These are phyloP conservation scores for Agapanthus africanus DNA, from an alignment of 106 monocot genomes.

Conservation along the genomic window DNA sequence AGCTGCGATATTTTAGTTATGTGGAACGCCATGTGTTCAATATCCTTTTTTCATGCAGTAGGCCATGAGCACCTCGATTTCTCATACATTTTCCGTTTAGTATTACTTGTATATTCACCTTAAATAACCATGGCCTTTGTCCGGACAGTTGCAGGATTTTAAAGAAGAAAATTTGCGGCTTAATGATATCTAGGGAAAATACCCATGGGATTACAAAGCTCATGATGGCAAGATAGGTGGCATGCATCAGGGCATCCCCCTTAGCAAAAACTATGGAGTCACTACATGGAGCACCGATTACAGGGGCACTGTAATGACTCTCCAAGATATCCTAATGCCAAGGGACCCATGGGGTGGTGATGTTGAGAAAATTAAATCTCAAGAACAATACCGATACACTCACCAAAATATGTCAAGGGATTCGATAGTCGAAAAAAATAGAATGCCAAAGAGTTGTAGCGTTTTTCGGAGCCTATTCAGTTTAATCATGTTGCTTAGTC, in stretches of 20 bases:
- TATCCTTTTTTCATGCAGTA: too few relatives aligned
- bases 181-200: conserved; percentile 29
- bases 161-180: conserved; percentile 43
- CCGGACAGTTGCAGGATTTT: conserved; percentile 43
- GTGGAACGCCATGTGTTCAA: too few relatives aligned
- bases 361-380: conserved; percentile 7
- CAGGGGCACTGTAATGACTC: neutral
- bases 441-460: conserved; percentile 29
- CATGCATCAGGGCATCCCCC: neutral
- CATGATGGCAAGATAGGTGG: conserved; percentile 8
- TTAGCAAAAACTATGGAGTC: neutral
- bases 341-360: conserved; percentile 19
- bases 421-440: conserved; percentile 8
- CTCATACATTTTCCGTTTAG: too few relatives aligned
- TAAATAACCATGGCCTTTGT: too few relatives aligned
- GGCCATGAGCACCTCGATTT: too few relatives aligned
- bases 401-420: neutral
- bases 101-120: too few relatives aligned
- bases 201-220: conserved; percentile 16
- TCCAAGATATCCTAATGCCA: conserved; percentile 9
- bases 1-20: too few relatives aligned
- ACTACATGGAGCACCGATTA: conserved; percentile 5
- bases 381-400: neutral
- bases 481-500: conserved; percentile 48
- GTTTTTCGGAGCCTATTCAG: conserved; percentile 53